Conservation (phyloP, 805 yeast genomes). For the Lipomyces yamadae region DNA sequence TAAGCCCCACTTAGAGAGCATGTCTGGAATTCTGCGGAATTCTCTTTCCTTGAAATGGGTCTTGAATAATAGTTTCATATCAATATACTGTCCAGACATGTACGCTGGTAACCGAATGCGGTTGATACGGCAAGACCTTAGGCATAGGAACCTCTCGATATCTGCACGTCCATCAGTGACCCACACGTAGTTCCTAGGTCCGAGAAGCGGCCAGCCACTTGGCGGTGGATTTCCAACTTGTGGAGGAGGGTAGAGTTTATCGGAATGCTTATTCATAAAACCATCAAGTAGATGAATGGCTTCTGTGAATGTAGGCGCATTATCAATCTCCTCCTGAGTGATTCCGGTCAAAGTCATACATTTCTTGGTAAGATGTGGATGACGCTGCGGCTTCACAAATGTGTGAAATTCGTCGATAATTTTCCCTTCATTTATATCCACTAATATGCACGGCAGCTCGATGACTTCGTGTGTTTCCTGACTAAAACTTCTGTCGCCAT, state of each 20-base stretch:
- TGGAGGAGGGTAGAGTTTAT: conserved; percentile 17
- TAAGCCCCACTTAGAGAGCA: conserved; percentile 25
- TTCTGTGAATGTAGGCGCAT: conserved; percentile 31
- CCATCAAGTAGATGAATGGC: conserved; percentile 23
- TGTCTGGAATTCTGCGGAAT: conserved; percentile 19
- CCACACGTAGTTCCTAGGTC: conserved; percentile 22
- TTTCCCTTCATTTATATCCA: conserved; percentile 23
- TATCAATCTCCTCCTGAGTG: conserved; percentile 15
- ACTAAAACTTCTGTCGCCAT: conserved; percentile 15
- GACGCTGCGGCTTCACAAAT: conserved; percentile 28
- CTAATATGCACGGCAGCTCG: conserved; percentile 42
- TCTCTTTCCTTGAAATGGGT: conserved; percentile 9
- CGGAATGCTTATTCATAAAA: conserved; percentile 26
- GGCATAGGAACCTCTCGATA: conserved; percentile 34
- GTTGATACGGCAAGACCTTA: conserved; percentile 29
- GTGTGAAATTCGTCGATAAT: conserved; percentile 37
- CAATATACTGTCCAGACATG: conserved; percentile 31
- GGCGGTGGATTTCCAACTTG: conserved; percentile 11
- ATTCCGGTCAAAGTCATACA: conserved; percentile 35
- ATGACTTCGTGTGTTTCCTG: conserved; percentile 35
- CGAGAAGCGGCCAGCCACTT: conserved; percentile 13
- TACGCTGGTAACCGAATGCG: conserved; percentile 24
- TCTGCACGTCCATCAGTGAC: conserved; percentile 36
- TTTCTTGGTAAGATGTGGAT: conserved; percentile 7
- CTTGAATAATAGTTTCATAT: conserved; percentile 24